Evolutionary conservation across 2,329 filamentous ascomycete genomes (phyloP).

Genomic region (Teratosphaeria zuluensis): DNA sequence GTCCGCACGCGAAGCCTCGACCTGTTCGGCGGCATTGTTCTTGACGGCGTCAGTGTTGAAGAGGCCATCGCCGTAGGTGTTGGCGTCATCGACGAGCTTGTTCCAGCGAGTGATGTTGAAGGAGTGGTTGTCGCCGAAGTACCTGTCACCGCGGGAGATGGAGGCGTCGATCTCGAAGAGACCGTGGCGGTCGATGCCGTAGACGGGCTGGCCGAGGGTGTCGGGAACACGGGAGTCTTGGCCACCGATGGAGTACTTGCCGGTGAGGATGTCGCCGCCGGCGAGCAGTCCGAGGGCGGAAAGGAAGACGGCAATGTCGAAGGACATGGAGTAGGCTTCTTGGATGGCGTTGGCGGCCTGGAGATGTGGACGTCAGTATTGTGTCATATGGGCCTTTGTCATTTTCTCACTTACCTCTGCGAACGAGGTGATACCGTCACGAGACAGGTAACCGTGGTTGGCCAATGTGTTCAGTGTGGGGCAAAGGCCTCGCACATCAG

Average conservation of each 20-base stretch:
- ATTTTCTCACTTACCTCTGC: conserved; percentile 11
- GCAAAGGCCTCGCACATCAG: conserved; percentile 12
- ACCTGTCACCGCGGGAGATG: conserved; percentile 17
- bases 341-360: conserved; percentile 19
- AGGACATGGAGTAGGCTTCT: conserved; percentile 14
- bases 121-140: conserved; percentile 19
- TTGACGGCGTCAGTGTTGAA: conserved; percentile 13
- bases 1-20: conserved; percentile 7
- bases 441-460: conserved; percentile 5
- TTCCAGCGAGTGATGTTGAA: conserved; percentile 15
- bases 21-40: conserved; percentile 8
- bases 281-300: conserved; percentile 17
- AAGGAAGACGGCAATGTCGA: conserved; percentile 15
- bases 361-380: conserved; percentile 3
- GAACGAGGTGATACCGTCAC: conserved; percentile 12
- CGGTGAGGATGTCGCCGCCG: conserved; percentile 17
- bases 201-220: conserved; percentile 13
- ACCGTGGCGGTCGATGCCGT: conserved; percentile 17
- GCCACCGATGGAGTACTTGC: conserved; percentile 19
- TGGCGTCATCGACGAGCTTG: conserved; percentile 10
- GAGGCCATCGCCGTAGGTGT: conserved; percentile 9
- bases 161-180: conserved; percentile 18
- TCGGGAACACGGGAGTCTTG: conserved; percentile 13
- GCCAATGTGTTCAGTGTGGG: conserved; percentile 8
- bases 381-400: background rate